Evolutionary conservation across 1,284 basidiomycete genomes (phyloP), one percentile per base, ranked within the genome.

Genomic region (Ustilago xerochloae): DNA sequence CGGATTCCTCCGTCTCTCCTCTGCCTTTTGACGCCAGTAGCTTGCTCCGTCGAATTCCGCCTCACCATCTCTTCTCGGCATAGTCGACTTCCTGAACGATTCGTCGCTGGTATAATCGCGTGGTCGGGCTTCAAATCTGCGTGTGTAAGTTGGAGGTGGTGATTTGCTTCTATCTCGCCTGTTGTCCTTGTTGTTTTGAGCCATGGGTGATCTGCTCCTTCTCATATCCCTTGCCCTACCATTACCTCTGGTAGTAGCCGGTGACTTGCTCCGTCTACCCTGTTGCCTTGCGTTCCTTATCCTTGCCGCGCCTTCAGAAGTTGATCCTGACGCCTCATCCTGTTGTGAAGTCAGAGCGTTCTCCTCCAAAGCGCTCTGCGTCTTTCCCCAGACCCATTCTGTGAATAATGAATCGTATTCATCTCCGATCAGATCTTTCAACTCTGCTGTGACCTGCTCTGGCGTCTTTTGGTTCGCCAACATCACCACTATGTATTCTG

Each of bases 401-500:
- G 79, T 77, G 39, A 84, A 75, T 0, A 39, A 36, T 13, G 74
- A 36, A 28, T 81, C 73, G 29, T 79, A 81, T 26, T 80, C 82
- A 7, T 70, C 55, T 33, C 82, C 82, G 15, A 83, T 65, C 28
- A 83, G 64, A 18, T 83, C 81, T 36, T 72, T 52, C 39, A 83
- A 72, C 67, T 83, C 81, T 20, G 72, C 66, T 4, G 75, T 77
- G 60, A 83, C 77, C 61, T 79, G 75, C 5, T 75, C 75, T 5
- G 67, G 55, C 16, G 78, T 70, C 63, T 83, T 83, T 47, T 76
- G 75, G 35, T 83, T 83, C 32, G 81, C 81, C 33, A 84, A 65
- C 84, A 84, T 84, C 48, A 84, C 83, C 18, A 81, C 79, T 38
- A 84, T 77, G 57, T 83, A 84, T 54, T 84, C 84, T 48, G 81